These are phyloP conservation scores for Insectozyma bohioensis DNA, from an alignment of 1,139 yeast species.

Conservation along the genomic window DNA sequence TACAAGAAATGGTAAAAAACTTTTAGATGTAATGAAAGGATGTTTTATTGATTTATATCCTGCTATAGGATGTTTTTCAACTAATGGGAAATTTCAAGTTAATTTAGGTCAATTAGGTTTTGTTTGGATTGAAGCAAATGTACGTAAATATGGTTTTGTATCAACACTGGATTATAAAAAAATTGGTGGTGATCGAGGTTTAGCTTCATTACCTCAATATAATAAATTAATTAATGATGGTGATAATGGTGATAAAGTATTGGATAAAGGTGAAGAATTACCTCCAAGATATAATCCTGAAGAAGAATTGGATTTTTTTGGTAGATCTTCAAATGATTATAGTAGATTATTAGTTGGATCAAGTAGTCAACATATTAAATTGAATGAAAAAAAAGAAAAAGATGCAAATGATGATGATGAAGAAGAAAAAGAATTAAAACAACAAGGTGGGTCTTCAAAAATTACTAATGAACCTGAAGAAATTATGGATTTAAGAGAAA, in stretches of 20 bases:
- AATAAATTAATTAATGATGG: slow-evolving; percentile 22
- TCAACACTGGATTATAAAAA: slow-evolving; percentile 51
- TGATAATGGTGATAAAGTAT: slow-evolving; percentile 39
- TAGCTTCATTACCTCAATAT: slow-evolving; percentile 43
- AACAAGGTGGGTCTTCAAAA: slow-evolving; percentile 18
- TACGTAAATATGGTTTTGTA: slow-evolving; percentile 89
- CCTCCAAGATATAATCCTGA: slow-evolving; percentile 65
- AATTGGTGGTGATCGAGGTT: slow-evolving; percentile 44
- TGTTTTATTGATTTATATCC: slow-evolving; percentile 82
- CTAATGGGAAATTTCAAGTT: slow-evolving; percentile 71
- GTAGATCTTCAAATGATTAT: slow-evolving; percentile 32
- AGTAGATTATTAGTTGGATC: slow-evolving; percentile 23
- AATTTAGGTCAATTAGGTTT: slow-evolving; percentile 91
- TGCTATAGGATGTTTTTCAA: slow-evolving; percentile 79
- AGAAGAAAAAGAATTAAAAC: slow-evolving; percentile 18
- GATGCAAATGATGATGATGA: slow-evolving; percentile 15
- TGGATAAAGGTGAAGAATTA: slow-evolving; percentile 71
- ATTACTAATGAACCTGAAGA: slow-evolving; percentile 42
- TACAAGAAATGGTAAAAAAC: slow-evolving; percentile 86
- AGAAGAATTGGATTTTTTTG: slow-evolving; percentile 65
- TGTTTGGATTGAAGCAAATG: slow-evolving; percentile 94
- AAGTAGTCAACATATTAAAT: slow-evolving; percentile 20
- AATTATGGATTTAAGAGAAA: slow-evolving; percentile 38
- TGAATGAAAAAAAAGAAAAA: slow-evolving; percentile 11
- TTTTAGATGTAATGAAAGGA: slow-evolving; percentile 81